Evolutionary conservation across 345 rosid species (phyloP).

Genomic region (Lepidium sativum): DNA sequence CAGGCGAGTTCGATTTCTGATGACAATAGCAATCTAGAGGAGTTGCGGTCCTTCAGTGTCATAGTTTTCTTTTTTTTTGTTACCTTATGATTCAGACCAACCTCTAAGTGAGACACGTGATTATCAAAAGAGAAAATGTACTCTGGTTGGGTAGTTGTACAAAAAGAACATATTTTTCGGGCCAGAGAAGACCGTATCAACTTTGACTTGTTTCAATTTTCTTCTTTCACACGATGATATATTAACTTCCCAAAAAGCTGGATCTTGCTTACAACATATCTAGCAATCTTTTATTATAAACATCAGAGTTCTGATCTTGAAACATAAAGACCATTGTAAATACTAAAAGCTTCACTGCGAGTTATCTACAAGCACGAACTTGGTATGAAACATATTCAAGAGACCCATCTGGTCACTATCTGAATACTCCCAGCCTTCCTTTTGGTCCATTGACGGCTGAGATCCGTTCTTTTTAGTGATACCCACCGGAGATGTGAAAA

Average conservation of each 20-base stretch:
- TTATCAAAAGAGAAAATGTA: constrained; percentile 16
- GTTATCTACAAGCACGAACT: constrained; percentile 37
- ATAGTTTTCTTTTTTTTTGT: constrained; percentile 14
- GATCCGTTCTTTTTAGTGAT: background rate
- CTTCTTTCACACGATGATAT: background rate
- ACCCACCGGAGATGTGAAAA: constrained; percentile 15
- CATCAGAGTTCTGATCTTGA: background rate
- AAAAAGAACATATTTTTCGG: constrained; percentile 42
- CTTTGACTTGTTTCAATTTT: background rate
- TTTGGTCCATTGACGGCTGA: constrained; percentile 5
- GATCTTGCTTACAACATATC: background rate
- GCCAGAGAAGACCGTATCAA: background rate
- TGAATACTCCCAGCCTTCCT: constrained; percentile 20
- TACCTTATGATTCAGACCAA: constrained; percentile 25
- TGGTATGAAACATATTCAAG: constrained; percentile 32
- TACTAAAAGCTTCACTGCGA: background rate
- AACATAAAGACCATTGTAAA: background rate
- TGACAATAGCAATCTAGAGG: constrained; percentile 3
- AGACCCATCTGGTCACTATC: constrained; percentile 28
- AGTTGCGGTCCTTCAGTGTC: constrained; percentile 18
- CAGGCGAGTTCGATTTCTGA: constrained; percentile 93
- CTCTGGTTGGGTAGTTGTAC: constrained; percentile 49
- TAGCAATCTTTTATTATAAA: background rate
- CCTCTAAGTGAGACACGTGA: constrained; percentile 21
- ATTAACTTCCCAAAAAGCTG: background rate